Percentiles rank a stretch among this genome's conserved stretches.
Evolutionary conservation across 495 filamentous ascomycete species (phyloP).

Genomic region (Recurvomyces mirabilis): DNA sequence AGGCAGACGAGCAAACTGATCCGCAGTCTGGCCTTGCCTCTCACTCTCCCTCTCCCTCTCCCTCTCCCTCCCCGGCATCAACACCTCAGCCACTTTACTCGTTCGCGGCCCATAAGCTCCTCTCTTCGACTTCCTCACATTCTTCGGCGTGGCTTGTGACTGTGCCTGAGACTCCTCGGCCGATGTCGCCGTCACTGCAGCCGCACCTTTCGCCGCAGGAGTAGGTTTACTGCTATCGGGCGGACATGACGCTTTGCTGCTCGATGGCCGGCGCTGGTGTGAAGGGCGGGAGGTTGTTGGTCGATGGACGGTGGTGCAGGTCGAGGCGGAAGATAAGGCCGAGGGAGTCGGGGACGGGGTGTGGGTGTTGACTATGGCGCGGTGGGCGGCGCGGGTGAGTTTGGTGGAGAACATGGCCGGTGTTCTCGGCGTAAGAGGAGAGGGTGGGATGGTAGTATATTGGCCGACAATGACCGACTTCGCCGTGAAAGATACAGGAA

Average conservation of each 20-base stretch:
- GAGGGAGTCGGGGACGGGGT: constrained; percentile 1
- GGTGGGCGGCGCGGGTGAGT: constrained; percentile 21
- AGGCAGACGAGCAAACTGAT: constrained; percentile 11
- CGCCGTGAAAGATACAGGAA: too few relatives aligned
- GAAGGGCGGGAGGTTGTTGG: background rate
- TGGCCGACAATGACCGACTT: too few relatives aligned
- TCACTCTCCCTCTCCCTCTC: constrained; percentile 3
- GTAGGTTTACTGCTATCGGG: constrained; percentile 13
- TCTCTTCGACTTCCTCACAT: background rate
- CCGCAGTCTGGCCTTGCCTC: background rate
- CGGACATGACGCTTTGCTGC: constrained; percentile 18
- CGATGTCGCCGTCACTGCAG: too few relatives aligned
- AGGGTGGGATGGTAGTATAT: too few relatives aligned
- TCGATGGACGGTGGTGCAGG: constrained; percentile 4
- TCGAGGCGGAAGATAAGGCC: background rate
- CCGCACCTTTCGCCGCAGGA: constrained; percentile 11
- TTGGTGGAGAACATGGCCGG: constrained; percentile 19
- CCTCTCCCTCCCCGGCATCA: too few relatives aligned
- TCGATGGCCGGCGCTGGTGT: constrained; percentile 14
- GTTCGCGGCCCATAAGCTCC: background rate
- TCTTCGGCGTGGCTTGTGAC: background rate
- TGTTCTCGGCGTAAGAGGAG: too few relatives aligned
- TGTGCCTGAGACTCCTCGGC: background rate
- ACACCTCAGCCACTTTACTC: too few relatives aligned
- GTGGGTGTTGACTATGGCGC: constrained; percentile 8